Percentiles rank a stretch among this genome's conserved stretches.
Conservation (phyloP, 73 alveolate genomes). For the Symbiodinium natans region DNA sequence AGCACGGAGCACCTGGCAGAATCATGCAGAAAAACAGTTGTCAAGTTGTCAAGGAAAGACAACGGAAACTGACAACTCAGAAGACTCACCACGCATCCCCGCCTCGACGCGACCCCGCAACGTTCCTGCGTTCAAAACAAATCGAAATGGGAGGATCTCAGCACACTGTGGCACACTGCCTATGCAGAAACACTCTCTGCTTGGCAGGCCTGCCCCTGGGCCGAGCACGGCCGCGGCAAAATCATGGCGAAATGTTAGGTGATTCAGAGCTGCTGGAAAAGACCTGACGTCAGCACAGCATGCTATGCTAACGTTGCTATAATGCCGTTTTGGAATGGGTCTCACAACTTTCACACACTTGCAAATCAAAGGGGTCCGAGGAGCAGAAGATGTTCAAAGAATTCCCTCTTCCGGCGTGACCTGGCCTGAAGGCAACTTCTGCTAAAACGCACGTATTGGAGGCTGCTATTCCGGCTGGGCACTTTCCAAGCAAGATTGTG, state of each 20-base stretch:
- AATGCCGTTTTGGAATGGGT: too few species aligned
- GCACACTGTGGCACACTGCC: background rate
- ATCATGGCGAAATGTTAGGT: background rate
- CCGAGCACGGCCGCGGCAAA: background rate
- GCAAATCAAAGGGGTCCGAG: background rate
- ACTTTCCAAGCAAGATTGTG: too few species aligned
- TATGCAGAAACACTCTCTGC: background rate
- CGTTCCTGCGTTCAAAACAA: background rate
- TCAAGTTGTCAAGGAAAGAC: too few species aligned
- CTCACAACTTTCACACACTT: background rate
- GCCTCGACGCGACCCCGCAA: conserved; percentile 76
- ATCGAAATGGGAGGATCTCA: background rate
- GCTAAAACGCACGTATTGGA: too few species aligned
- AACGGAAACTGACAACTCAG: background rate
- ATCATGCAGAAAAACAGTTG: background rate
- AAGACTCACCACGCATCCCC: background rate
- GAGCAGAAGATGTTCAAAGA: conserved; percentile 32
- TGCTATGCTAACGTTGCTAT: too few species aligned
- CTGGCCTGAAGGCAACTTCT: conserved; percentile 27
- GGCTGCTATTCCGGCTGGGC: too few species aligned
- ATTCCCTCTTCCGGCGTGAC: conserved; percentile 28
- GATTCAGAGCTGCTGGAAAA: too few species aligned
- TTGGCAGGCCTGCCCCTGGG: background rate
- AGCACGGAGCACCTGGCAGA: conserved; percentile 33
- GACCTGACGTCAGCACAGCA: background rate